A percentile compares a stretch with the other conserved stretches of the same genome.
phyloP scores from a whole-genome alignment of 2,329 filamentous ascomycete species.

The Phyllachora maydis region DNA sequence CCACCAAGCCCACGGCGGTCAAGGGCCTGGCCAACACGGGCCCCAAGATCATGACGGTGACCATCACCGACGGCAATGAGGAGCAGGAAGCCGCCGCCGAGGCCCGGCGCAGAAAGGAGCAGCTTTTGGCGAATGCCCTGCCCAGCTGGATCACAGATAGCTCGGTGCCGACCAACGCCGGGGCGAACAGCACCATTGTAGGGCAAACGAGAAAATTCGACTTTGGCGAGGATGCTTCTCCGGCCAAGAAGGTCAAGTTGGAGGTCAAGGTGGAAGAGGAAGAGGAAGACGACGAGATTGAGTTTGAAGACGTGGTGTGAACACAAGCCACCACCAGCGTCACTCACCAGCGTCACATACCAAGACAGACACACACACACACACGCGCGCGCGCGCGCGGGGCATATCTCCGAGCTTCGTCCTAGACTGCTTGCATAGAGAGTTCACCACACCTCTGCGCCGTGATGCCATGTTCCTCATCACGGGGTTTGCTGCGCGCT shows the following conservation, averaged over 20 bases:
- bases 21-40: slow-evolving; percentile 46
- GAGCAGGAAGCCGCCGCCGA: slow-evolving; percentile 49
- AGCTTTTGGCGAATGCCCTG: slow-evolving; percentile 47
- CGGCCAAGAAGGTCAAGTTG: slow-evolving; percentile 39
- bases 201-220: too few relatives aligned
- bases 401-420: too few relatives aligned
- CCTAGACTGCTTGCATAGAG: too few relatives aligned
- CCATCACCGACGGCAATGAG: slow-evolving; percentile 44
- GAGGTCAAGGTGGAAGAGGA: slow-evolving; percentile 24
- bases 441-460: too few relatives aligned
- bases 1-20: slow-evolving; percentile 41
- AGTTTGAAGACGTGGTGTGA: slow-evolving; percentile 33
- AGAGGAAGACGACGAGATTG: slow-evolving; percentile 29
- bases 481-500: too few relatives aligned
- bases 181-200: slow-evolving; percentile 23
- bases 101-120: slow-evolving; percentile 37
- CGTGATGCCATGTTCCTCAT: too few relatives aligned
- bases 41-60: slow-evolving; percentile 48
- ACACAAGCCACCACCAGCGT: too few relatives aligned
- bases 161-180: slow-evolving; percentile 23
- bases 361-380: too few relatives aligned
- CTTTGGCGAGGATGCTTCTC: slow-evolving; percentile 23
- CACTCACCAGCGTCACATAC: too few relatives aligned
- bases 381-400: too few relatives aligned
- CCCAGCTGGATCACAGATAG: slow-evolving; percentile 54